Conservation (phyloP, 495 filamentous ascomycete genomes). For the Penicillium roqueforti region DNA sequence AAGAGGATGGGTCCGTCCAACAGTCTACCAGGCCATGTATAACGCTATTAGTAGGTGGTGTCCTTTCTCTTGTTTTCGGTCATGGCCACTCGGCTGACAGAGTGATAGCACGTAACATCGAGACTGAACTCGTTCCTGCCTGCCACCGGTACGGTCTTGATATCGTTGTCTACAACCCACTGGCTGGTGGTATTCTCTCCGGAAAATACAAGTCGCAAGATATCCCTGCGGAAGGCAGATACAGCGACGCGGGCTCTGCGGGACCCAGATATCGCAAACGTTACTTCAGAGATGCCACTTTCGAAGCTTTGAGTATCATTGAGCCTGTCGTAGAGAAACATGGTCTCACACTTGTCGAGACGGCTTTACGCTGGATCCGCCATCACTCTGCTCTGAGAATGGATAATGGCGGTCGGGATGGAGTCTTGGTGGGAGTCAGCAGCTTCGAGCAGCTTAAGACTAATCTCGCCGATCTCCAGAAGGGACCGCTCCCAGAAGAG, state of each 20-base stretch:
- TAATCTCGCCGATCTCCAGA: constrained; percentile 75
- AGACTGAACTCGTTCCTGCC: constrained; percentile 65
- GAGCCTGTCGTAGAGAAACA: constrained; percentile 72
- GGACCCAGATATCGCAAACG: constrained; percentile 70
- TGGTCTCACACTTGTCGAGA: constrained; percentile 75
- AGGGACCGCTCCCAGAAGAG: constrained; percentile 82
- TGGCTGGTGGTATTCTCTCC: constrained; percentile 75
- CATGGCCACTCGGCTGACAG: constrained; percentile 42
- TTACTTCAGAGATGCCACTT: constrained; percentile 77
- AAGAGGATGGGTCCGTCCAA: constrained; percentile 63
- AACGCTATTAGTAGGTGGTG: constrained; percentile 51
- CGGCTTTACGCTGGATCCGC: constrained; percentile 73
- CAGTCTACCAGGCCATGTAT: constrained; percentile 64
- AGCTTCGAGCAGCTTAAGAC: constrained; percentile 67
- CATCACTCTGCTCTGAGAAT: constrained; percentile 80
- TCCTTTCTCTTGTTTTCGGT: neutral
- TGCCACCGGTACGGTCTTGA: constrained; percentile 78
- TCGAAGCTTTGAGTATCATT: constrained; percentile 68
- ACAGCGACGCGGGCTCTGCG: constrained; percentile 47
- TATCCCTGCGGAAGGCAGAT: constrained; percentile 66
- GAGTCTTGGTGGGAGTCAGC: constrained; percentile 75
- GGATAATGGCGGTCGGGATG: constrained; percentile 66
- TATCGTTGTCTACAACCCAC: constrained; percentile 84
- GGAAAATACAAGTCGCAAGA: constrained; percentile 77
- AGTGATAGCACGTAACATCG: constrained; percentile 61